Conservation (phyloP, 1,284 basidiomycete species). For the Fomitiporia mediterranea region DNA sequence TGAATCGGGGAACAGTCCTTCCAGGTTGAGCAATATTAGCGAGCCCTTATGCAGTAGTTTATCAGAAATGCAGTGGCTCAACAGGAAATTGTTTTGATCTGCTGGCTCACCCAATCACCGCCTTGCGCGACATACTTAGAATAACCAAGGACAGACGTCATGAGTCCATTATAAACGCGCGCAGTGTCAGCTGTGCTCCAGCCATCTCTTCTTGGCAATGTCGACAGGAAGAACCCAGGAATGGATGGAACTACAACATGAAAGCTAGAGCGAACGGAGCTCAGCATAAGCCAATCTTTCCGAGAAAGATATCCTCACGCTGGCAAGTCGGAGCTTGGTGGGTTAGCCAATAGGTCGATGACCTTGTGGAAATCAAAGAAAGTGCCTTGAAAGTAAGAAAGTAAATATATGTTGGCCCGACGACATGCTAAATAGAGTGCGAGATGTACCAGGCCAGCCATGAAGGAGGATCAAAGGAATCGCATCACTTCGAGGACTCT, state of each 20-base stretch:
- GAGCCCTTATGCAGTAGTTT: slow-evolving; percentile 14
- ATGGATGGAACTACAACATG: slow-evolving; percentile 27
- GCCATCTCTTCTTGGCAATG: slow-evolving; percentile 19
- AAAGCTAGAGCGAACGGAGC: slow-evolving; percentile 21
- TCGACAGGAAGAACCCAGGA: slow-evolving; percentile 25
- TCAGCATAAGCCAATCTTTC: neutral
- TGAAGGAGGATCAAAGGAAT: slow-evolving; percentile 26
- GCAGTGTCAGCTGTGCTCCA: slow-evolving; percentile 23
- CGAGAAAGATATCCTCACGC: slow-evolving; percentile 21
- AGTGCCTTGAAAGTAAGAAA: slow-evolving; percentile 21
- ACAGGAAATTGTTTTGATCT: neutral
- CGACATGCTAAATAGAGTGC: neutral
- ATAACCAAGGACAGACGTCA: slow-evolving; percentile 26
- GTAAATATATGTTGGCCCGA: neutral
- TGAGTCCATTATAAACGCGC: slow-evolving; percentile 23
- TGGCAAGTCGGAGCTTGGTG: slow-evolving; percentile 19
- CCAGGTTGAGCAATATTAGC: slow-evolving; percentile 21
- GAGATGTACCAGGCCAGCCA: slow-evolving; percentile 25
- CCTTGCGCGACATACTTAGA: slow-evolving; percentile 25
- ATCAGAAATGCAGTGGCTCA: neutral
- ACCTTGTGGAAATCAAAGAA: slow-evolving; percentile 28
- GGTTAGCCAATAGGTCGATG: slow-evolving; percentile 22
- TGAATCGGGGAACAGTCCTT: slow-evolving; percentile 22
- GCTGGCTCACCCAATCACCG: slow-evolving; percentile 24
- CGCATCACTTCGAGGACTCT: slow-evolving; percentile 22